Base-by-base conservation (phyloP, 1,139 yeast species). In the Pichia sp. region DNA sequence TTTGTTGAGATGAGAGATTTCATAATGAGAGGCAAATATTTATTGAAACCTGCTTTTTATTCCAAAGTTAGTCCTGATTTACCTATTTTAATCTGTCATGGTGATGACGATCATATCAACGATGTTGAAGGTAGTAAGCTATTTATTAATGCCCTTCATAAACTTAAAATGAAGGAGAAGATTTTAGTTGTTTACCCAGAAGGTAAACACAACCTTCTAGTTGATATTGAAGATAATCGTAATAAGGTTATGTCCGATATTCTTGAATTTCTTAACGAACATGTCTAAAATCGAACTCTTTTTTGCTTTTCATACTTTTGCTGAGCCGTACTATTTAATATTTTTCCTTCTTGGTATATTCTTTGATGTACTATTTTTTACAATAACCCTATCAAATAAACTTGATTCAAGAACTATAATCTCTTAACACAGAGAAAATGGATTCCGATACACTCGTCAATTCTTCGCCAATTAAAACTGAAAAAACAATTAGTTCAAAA, bases 1-100 rank as follows among this genome's bases (percentile, higher is more conserved):
- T 67, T 79, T 35, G 68, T 71, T 48, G 77, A 77, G 62, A 68
- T 82, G 53, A 66, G 78, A 61, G 96, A 83, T 56, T 82, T 87
- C 73, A 62, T 87, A 42, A 65, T 62, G 23, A 72, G 95, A 48
- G 94, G 94, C 12, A 71, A 72, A 56, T 66, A 68, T 32, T 69
- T 84, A 52, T 62, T 73, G 46, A 66, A 71, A 37, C 66, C 72
- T 5, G 68, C 68, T 3, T 68, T 70, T 55, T 77, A 72, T 30
- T 53, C 68, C 24, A 68, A 71, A 49, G 76, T 75, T 55, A 66
- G 68, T 39, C 71, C 73, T 6, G 66, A 51, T 61, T 68, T 57
- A 57, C 74, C 59, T 63, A 82, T 35, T 59, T 65, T 81, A 38
- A 66, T 85, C 12, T 57, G 76, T 48, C 85, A 79, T 56, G 85